phyloP scores from a whole-genome alignment of 139 green algal genomes.

The Chlamydomonas sp. region DNA sequence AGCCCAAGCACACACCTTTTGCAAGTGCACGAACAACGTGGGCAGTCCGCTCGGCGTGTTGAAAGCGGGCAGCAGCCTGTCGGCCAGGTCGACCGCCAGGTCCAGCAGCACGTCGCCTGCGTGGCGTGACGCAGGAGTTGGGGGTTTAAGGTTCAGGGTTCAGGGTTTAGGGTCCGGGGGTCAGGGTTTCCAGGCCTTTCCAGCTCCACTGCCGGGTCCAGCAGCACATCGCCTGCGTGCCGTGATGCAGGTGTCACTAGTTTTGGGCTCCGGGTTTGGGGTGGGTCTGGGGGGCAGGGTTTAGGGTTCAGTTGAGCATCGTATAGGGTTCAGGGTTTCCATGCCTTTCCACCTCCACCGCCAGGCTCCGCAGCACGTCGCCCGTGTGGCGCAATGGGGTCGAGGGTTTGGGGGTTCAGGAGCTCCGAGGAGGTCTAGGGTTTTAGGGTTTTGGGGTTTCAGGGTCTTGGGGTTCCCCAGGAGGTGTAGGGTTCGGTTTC shows the following conservation, averaged over 20 bases:
- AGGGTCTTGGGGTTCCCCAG: too few species aligned
- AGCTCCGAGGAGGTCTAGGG: too few species aligned
- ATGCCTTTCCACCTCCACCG: conserved; percentile 63
- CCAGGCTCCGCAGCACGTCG: conserved; percentile 48
- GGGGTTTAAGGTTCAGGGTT: conserved; percentile 8
- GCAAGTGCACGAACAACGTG: conserved; percentile 64
- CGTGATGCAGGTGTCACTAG: conserved; percentile 43
- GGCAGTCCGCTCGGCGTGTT: conserved; percentile 69
- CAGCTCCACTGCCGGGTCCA: conserved; percentile 57
- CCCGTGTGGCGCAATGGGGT: too few species aligned
- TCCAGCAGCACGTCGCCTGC: conserved; percentile 51
- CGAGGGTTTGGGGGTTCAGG: too few species aligned
- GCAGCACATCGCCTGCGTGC: too few species aligned
- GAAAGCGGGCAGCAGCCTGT: conserved; percentile 76
- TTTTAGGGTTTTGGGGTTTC: too few species aligned
- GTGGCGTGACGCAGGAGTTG: conserved; percentile 51
- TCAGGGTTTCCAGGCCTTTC: too few species aligned
- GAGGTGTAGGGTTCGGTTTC: too few species aligned
- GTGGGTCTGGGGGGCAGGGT: too few species aligned
- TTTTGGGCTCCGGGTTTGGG: not conserved
- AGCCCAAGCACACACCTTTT: conserved; percentile 28
- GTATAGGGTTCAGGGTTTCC: too few species aligned
- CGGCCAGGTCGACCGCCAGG: conserved; percentile 52
- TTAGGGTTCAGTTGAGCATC: not conserved
- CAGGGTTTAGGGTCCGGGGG: too few species aligned